These are phyloP conservation scores for Rhododendron ferrugineum DNA, from an alignment of 148 eudicot genomes.

Conservation along the genomic window DNA sequence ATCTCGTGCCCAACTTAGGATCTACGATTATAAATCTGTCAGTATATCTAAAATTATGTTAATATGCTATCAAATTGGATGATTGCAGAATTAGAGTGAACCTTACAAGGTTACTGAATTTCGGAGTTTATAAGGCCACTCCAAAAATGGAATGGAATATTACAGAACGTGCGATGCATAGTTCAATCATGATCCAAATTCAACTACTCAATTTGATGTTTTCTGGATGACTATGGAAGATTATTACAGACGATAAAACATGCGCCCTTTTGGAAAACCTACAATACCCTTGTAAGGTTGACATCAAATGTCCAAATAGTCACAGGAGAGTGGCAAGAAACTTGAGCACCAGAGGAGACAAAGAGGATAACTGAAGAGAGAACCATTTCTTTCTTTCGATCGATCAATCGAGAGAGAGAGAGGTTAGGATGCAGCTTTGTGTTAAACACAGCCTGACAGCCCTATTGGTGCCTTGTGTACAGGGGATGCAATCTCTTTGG, in stretches of 20 bases:
- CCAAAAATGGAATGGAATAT: neutral
- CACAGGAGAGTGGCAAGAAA: neutral
- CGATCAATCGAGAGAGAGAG: neutral
- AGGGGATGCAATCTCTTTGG: neutral
- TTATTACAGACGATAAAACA: neutral
- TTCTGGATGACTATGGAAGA: neutral
- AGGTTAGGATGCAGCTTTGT: neutral
- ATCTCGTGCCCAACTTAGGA: neutral
- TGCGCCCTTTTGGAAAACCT: neutral
- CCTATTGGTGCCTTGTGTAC: neutral
- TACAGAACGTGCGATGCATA: neutral
- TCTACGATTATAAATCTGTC: neutral
- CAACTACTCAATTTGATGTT: neutral
- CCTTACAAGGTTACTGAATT: neutral
- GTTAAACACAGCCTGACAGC: neutral
- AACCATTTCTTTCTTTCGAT: neutral
- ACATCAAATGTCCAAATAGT: neutral
- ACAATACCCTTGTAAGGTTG: neutral
- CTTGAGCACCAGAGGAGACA: neutral
- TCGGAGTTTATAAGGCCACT: neutral
- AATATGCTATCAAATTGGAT: neutral
- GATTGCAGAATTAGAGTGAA: neutral
- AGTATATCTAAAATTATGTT: no score
- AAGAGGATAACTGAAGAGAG: neutral
- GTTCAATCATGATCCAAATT: neutral